Percentiles rank a stretch among this genome's conserved stretches.
These are phyloP conservation scores for Licmophora abbreviata DNA, from an alignment of 108 stramenopile genomes.

Conservation along the genomic window DNA sequence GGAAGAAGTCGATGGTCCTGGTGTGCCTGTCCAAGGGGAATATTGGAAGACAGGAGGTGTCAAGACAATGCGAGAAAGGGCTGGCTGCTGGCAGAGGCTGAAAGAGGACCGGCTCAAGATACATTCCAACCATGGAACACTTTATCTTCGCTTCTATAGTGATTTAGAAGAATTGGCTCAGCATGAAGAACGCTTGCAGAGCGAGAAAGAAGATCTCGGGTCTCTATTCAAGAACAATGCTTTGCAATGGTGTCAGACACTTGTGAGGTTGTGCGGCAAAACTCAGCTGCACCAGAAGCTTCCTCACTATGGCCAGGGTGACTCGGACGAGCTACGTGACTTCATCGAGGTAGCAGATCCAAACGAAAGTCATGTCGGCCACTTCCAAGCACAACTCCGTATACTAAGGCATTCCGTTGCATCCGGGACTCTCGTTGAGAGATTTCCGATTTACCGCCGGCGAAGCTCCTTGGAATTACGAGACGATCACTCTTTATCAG, in stretches of 20 bases:
- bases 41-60: no score
- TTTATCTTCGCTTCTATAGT: slow-evolving; percentile 61
- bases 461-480: no score
- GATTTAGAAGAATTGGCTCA: slow-evolving; percentile 57
- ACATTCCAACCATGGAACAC: slow-evolving; percentile 25
- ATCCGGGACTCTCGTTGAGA: no score
- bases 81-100: slow-evolving; percentile 41
- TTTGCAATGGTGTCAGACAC: slow-evolving; percentile 74
- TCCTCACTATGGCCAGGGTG: slow-evolving; percentile 46
- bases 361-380: no score
- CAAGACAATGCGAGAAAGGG: no score
- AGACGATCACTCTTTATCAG: no score
- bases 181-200: slow-evolving; percentile 1
- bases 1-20: neutral
- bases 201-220: slow-evolving; percentile 9
- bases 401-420: no score
- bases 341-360: slow-evolving; percentile 31
- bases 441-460: no score
- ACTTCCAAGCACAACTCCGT: no score
- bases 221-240: slow-evolving; percentile 30
- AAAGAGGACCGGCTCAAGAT: slow-evolving; percentile 64
- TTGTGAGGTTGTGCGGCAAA: slow-evolving; percentile 44
- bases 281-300: slow-evolving; percentile 43
- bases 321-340: slow-evolving; percentile 45
- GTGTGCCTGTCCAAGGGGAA: no score